Evolutionary conservation across 2,329 filamentous ascomycete genomes (phyloP), one percentile per base, ranked within the genome.

Genomic region (Penicillium oxalicum): DNA sequence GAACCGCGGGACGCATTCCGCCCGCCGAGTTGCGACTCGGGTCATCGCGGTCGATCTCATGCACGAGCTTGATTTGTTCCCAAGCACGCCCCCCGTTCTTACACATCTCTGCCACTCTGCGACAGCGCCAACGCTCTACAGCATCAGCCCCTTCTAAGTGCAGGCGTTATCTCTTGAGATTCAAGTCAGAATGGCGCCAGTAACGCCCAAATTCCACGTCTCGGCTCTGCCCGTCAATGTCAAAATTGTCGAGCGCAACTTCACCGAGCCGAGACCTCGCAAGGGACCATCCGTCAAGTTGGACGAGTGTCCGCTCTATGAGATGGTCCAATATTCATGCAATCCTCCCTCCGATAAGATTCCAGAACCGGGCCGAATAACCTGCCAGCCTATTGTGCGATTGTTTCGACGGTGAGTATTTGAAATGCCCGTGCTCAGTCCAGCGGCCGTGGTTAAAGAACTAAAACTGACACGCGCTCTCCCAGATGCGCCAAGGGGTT

Each of bases 311-410:
- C 66, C 74, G 48, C 66, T 84, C 36, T 71, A 79, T 56, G 79
- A 84, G 62, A 65, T 85, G 65, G 68, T 80, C 40, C 82, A 86
- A 67, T 84, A 83, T 61, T 76, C 76, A 26, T 86, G 82, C 66
- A 75, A 81, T 60, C 67, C 81, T 8, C 69, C 74, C 7, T 65
- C 70, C 33, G 68, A 72, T 44, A 64, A 62, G 39, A 66, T 72
- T 32, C 69, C 66, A 13, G 61, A 63, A 44, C 69, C 72, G 3
- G 66, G 70, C 2, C 66, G 78, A 26, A 63, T 78, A n/a, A 63
- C 63, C 4, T 84, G 81, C 59, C 69, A 75, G 61, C 77, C 78
- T n/a, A 67, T 84, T 27, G 71, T 82, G 59, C 67, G 80, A 61
- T 65, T 82, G 44, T 81, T 83, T 64, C 69, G 81, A 61, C 71